Percentiles rank a stretch among this genome's conserved stretches.
These are phyloP conservation scores for Hyphopichia pseudoburtonii DNA, from an alignment of 1,139 yeast genomes.

Conservation along the genomic window DNA sequence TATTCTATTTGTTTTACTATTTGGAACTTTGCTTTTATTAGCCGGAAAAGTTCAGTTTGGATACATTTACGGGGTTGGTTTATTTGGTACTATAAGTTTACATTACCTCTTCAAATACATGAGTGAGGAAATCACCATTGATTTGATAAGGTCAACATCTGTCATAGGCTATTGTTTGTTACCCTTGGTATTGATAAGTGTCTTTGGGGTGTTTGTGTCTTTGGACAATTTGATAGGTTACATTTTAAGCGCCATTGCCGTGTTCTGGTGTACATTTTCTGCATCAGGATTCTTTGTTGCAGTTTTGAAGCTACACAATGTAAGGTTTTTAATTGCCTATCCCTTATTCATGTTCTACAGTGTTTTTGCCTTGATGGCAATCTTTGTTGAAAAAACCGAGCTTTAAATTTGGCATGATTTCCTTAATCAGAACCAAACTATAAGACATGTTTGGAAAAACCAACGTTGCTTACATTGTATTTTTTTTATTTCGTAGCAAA, in stretches of 20 bases:
- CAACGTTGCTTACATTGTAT: too few relatives aligned
- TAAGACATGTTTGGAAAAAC: too few relatives aligned
- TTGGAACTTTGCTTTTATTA: constrained; percentile 79
- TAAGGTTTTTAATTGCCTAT: constrained; percentile 88
- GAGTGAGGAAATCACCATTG: constrained; percentile 64
- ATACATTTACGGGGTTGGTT: constrained; percentile 92
- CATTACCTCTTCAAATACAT: constrained; percentile 84
- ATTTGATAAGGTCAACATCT: constrained; percentile 76
- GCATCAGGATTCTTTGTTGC: constrained; percentile 93
- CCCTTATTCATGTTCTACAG: constrained; percentile 91
- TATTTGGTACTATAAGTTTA: constrained; percentile 83
- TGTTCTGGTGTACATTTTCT: constrained; percentile 92
- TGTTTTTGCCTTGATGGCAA: constrained; percentile 94
- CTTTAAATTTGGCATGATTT: too few relatives aligned
- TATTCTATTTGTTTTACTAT: constrained; percentile 78
- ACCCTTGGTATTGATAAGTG: constrained; percentile 82
- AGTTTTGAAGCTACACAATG: constrained; percentile 78
- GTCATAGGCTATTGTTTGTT: constrained; percentile 92
- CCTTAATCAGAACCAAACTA: too few relatives aligned
- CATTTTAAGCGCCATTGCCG: constrained; percentile 63
- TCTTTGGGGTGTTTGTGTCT: constrained; percentile 65
- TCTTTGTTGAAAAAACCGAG: constrained; percentile 67
- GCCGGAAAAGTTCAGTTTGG: constrained; percentile 97
- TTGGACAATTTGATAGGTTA: constrained; percentile 80
- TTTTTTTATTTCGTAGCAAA: too few relatives aligned